Evolutionary conservation across 208 protist genomes (phyloP), one percentile per base, ranked within the genome.

Genomic region (Zelonia costaricensis): DNA sequence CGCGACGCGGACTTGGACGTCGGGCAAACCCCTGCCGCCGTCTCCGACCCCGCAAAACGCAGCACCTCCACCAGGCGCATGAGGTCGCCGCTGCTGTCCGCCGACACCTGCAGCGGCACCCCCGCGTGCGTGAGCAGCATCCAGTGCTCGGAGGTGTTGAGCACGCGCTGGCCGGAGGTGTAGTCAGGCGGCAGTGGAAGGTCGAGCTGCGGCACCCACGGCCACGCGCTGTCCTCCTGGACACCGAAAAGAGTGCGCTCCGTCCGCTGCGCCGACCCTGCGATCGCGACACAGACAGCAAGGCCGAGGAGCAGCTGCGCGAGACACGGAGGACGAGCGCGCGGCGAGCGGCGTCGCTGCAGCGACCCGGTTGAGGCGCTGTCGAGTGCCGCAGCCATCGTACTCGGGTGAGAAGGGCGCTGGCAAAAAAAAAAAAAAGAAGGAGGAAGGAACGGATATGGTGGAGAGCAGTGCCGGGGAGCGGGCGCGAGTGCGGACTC

Each of bases 121-220:
- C 79, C 79, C 0, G 81, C 53, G 23, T 51, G 36, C 15, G 74
- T 52, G 1, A 85, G 56, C 15, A 78, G 36, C 25, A 57, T 66
- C 70, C 59, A 73, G 18, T 73, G 57, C 27, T 73, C 66, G 3
- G 25, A 28, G 0, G 45, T 23, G n/a, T 8, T 57, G 25, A 64
- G 39, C 23, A 46, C n/a, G 15, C 22, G 42, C 18, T 43, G 47
- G 5, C 66, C 66, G 16, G 51, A 59, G 16, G 45, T 60, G 40
- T 61, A 63, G 18, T 22, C 22, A 13, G 35, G 20, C 4, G 51
- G 57, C 4, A 65, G 3, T 1, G 7, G 22, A 0, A 49, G 22
- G 3, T 63, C 57, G 2, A 65, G 66, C 51, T 73, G 66, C 44
- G 66, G 66, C 58, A 33, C 40, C 66, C 66, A 73, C 0, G 58